Evolutionary conservation across 352 stramenopile species (phyloP), one percentile per base, ranked within the genome.

Genomic region (Phytophthora ohioensis): DNA sequence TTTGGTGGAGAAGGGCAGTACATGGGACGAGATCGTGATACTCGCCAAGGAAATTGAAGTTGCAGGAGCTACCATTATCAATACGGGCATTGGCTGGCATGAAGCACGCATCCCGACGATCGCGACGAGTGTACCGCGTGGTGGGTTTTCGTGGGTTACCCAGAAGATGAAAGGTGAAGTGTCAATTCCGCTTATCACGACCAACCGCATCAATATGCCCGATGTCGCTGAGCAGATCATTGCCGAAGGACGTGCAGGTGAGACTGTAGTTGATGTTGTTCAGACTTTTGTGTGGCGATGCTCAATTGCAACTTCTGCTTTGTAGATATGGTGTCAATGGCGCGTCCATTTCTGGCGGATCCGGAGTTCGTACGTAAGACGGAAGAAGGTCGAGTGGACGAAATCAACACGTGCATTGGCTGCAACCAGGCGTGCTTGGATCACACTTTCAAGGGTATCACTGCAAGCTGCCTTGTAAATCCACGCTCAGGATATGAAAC

Each of bases 391-490:
- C 73, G 87, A 64, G 87, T 91, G 27, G 85, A 98, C 41, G 93
- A 98, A 61, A 99, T 99, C 71, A 99, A 99, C 76, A 99, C 97
- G 21, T 99, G 97, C 79, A 99, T 99, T 71, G 97, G 84, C n/a
- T 97, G 92, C 72, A 97, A 97, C 69, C 91, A 97, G 64, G 97
- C 97, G 12, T 99, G 97, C 80, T 82, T 99, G 21, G 97, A 99
- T 85, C 97, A 99, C 82, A 98, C 93, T 36, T 99, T 99, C 76
- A 92, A 98, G 62, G 91, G 82, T 11, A 98, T 98, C 64, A 97
- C 87, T 15, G 95, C 95, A 3, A 97, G 82, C 45, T 99, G 97
- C 69, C 88, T 99, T 48, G 97, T 99, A 30, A 99, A 99, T 79
- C 97, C 97, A 13, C 82, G 85, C 38, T 95, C 97, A 31, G 94